Conservation (phyloP, 768 basidiomycete species). For the Lactarius pseudohatsudake region DNA sequence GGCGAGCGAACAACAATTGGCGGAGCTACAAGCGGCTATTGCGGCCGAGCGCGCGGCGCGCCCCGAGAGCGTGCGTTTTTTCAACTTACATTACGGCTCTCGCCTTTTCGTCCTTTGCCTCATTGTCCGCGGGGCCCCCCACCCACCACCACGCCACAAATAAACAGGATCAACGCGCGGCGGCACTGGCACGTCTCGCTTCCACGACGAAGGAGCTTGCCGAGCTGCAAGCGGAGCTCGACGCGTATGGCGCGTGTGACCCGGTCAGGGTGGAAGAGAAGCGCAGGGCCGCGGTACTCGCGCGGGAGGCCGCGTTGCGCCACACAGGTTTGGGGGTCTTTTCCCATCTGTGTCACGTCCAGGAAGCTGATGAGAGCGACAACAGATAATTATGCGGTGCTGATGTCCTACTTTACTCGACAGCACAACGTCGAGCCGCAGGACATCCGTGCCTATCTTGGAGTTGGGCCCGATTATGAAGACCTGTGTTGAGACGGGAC, state of each 20-base stretch:
- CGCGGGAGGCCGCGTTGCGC: slow-evolving; percentile 78
- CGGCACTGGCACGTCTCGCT: slow-evolving; percentile 50
- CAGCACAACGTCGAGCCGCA: slow-evolving; percentile 56
- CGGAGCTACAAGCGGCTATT: slow-evolving; percentile 49
- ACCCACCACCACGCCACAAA: background rate
- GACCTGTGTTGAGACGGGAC: slow-evolving; percentile 50
- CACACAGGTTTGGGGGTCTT: slow-evolving; percentile 73
- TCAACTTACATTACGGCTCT: background rate
- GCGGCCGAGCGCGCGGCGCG: slow-evolving; percentile 53
- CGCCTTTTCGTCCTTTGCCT: background rate
- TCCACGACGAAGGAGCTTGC: slow-evolving; percentile 49
- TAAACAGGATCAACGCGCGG: slow-evolving; percentile 55
- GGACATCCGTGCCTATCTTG: slow-evolving; percentile 67
- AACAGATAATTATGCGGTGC: slow-evolving; percentile 68
- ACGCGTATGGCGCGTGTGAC: slow-evolving; percentile 80
- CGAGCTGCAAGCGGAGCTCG: slow-evolving; percentile 64
- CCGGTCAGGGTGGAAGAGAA: slow-evolving; percentile 79
- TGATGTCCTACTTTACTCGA: slow-evolving; percentile 64
- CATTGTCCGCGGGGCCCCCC: background rate
- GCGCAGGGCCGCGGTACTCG: slow-evolving; percentile 66
- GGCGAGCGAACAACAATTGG: slow-evolving; percentile 46
- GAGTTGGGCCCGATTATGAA: slow-evolving; percentile 72
- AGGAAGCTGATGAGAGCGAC: slow-evolving; percentile 2
- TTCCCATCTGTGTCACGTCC: no score
- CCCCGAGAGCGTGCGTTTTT: slow-evolving; percentile 52